A percentile compares a stretch with the other conserved stretches of the same genome.
These are phyloP conservation scores for Colletotrichum phormii DNA, from an alignment of 2,329 filamentous ascomycete species.

Conservation along the genomic window DNA sequence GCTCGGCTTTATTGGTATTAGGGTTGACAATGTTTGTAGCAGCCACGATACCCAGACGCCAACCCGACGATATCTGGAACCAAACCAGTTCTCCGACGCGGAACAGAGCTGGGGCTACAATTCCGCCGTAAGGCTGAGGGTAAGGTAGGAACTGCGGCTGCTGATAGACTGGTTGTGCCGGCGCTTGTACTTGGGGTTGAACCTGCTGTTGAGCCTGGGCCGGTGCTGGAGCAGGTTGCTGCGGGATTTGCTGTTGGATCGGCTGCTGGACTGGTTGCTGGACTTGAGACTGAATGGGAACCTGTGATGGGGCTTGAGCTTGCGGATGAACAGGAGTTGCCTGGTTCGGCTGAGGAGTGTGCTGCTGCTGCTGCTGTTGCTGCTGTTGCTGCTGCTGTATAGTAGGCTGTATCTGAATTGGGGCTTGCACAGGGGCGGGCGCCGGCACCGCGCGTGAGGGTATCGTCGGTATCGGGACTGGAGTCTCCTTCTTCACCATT, in stretches of 20 bases:
- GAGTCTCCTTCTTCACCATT: slow-evolving; percentile 22
- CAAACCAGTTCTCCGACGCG: slow-evolving; percentile 63
- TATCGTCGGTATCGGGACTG: slow-evolving; percentile 21
- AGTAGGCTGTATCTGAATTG: not conserved
- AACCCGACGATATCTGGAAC: slow-evolving; percentile 59
- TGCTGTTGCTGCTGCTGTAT: not conserved
- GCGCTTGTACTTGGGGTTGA: slow-evolving; percentile 21
- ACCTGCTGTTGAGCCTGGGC: slow-evolving; percentile 13
- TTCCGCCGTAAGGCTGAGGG: slow-evolving; percentile 24
- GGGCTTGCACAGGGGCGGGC: not conserved
- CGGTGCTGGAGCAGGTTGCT: slow-evolving; percentile 11
- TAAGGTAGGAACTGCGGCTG: slow-evolving; percentile 31
- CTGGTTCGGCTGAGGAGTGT: slow-evolving; percentile 6
- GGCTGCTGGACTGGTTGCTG: slow-evolving; percentile 7
- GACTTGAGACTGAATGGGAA: slow-evolving; percentile 3
- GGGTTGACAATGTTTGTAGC: slow-evolving; percentile 45
- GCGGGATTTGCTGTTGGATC: not conserved
- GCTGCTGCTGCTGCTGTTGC: not conserved
- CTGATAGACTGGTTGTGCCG: slow-evolving; percentile 22
- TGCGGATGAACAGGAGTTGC: slow-evolving; percentile 2
- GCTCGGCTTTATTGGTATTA: slow-evolving; percentile 22
- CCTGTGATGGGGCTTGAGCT: not conserved
- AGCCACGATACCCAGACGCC: slow-evolving; percentile 60
- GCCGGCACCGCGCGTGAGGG: not conserved
- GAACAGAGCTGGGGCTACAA: slow-evolving; percentile 50